phyloP scores from a whole-genome alignment of 2,329 filamentous ascomycete species.

The Aquanectria penicillioides region DNA sequence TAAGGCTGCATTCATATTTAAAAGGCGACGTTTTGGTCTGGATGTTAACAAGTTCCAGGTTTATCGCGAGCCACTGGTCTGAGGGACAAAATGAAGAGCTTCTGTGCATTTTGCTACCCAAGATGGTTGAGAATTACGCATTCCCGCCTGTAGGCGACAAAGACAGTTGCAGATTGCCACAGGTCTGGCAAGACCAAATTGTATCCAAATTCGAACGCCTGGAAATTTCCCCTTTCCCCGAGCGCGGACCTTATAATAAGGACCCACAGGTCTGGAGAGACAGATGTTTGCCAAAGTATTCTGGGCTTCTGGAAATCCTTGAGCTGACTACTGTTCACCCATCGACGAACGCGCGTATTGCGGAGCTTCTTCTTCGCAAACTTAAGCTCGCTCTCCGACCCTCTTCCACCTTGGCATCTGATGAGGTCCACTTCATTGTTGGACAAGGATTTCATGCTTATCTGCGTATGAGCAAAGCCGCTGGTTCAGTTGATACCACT shows the following conservation, averaged over 20 bases:
- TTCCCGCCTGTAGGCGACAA: conserved; percentile 64
- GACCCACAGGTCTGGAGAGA: conserved; percentile 70
- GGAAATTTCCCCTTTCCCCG: conserved; percentile 72
- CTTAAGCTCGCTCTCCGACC: conserved; percentile 72
- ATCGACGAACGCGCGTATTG: conserved; percentile 72
- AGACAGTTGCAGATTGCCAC: conserved; percentile 66
- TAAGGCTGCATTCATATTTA: conserved; percentile 54
- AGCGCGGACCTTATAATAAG: conserved; percentile 70
- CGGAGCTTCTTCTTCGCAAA: conserved; percentile 72
- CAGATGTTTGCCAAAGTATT: conserved; percentile 73
- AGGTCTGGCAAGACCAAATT: conserved; percentile 79
- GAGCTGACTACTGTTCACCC: conserved; percentile 71
- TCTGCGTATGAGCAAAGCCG: conserved; percentile 69
- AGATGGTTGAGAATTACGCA: conserved; percentile 66
- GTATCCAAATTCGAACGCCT: conserved; percentile 74
- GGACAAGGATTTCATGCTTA: conserved; percentile 81
- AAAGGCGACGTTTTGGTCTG: conserved; percentile 30
- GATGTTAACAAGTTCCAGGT: conserved; percentile 61
- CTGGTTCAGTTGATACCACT: conserved; percentile 65
- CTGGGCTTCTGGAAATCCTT: conserved; percentile 72
- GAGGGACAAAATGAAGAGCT: conserved; percentile 72
- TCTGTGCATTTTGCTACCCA: conserved; percentile 74
- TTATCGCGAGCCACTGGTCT: conserved; percentile 79
- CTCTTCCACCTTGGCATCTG: conserved; percentile 66
- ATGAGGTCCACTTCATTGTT: conserved; percentile 77